Conservation (phyloP, 2,329 filamentous ascomycete species). For the Cadophora malorum region DNA sequence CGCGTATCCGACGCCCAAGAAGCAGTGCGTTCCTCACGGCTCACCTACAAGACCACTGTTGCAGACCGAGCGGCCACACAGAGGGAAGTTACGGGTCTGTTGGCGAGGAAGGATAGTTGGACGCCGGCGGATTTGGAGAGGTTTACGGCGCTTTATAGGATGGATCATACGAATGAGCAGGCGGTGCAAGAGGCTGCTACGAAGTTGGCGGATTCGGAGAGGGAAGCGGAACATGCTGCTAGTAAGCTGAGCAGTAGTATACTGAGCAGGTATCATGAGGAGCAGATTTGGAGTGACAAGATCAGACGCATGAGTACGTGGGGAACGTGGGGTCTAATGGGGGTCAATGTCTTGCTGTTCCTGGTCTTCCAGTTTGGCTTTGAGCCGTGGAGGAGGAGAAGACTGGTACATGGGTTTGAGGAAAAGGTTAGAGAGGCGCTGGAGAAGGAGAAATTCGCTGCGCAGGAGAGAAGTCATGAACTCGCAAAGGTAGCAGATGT, state of each 20-base stretch:
- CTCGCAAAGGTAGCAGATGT: slow-evolving; percentile 27
- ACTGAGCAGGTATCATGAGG: slow-evolving; percentile 92
- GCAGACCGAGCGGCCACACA: slow-evolving; percentile 85
- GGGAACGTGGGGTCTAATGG: slow-evolving; percentile 99
- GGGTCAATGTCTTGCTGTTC: slow-evolving; percentile 90
- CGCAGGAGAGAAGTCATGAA: slow-evolving; percentile 20
- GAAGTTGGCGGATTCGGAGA: slow-evolving; percentile 76
- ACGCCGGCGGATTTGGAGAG: slow-evolving; percentile 85
- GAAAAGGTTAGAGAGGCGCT: slow-evolving; percentile 74
- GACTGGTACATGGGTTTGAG: slow-evolving; percentile 83
- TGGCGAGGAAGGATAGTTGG: slow-evolving; percentile 95
- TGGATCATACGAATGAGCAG: slow-evolving; percentile 92
- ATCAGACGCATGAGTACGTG: slow-evolving; percentile 96
- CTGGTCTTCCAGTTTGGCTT: slow-evolving; percentile 86
- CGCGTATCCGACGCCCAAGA: slow-evolving; percentile 65
- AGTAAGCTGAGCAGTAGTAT: slow-evolving; percentile 82
- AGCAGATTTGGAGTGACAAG: slow-evolving; percentile 99
- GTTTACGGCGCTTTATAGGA: slow-evolving; percentile 90
- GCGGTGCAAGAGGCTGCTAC: slow-evolving; percentile 76
- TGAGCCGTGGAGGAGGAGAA: slow-evolving; percentile 86
- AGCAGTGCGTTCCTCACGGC: slow-evolving; percentile 73
- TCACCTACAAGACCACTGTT: slow-evolving; percentile 82
- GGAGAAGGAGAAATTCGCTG: slow-evolving; percentile 46
- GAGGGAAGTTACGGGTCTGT: slow-evolving; percentile 91
- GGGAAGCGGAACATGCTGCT: slow-evolving; percentile 77